Evolutionary conservation across 2,329 filamentous ascomycete genomes (phyloP).

Genomic region (Trichoderma aggressivum): DNA sequence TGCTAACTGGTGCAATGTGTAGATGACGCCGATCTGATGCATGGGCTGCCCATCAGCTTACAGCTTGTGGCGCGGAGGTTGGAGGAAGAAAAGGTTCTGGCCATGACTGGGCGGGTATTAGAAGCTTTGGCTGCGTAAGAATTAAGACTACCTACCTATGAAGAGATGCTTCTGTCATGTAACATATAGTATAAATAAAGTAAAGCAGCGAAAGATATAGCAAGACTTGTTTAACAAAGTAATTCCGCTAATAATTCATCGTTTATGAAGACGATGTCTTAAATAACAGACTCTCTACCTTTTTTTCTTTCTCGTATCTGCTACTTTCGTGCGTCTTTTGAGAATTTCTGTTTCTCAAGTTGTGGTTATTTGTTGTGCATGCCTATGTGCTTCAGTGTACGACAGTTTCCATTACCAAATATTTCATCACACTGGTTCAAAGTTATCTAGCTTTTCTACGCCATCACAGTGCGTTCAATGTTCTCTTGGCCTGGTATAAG

Average conservation of each 20-base stretch:
- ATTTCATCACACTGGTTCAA: not conserved
- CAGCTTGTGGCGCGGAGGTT: slow-evolving; percentile 43
- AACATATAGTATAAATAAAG: not conserved
- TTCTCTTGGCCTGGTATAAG: not conserved
- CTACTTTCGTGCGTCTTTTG: too few species aligned
- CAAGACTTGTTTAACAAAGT: not conserved
- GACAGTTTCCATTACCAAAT: not conserved
- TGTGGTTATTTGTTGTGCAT: too few species aligned
- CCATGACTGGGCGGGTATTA: slow-evolving; percentile 30
- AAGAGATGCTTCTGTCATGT: not conserved
- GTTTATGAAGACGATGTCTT: fast-evolving
- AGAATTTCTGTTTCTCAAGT: too few species aligned
- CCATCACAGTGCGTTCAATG: fast-evolving
- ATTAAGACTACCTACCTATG: not conserved
- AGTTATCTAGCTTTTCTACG: not conserved
- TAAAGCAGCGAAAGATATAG: not conserved
- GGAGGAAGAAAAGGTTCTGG: slow-evolving; percentile 41
- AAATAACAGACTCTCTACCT: not conserved
- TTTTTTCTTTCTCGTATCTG: too few species aligned
- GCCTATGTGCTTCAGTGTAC: not conserved
- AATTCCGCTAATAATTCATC: not conserved
- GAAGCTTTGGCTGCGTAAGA: slow-evolving; percentile 20
- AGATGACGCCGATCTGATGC: slow-evolving; percentile 40
- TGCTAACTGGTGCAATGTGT: not conserved
- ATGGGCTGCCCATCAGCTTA: slow-evolving; percentile 43